These are phyloP conservation scores for Dichotomopilus funicola DNA, from an alignment of 2,329 filamentous ascomycete species.

Conservation along the genomic window DNA sequence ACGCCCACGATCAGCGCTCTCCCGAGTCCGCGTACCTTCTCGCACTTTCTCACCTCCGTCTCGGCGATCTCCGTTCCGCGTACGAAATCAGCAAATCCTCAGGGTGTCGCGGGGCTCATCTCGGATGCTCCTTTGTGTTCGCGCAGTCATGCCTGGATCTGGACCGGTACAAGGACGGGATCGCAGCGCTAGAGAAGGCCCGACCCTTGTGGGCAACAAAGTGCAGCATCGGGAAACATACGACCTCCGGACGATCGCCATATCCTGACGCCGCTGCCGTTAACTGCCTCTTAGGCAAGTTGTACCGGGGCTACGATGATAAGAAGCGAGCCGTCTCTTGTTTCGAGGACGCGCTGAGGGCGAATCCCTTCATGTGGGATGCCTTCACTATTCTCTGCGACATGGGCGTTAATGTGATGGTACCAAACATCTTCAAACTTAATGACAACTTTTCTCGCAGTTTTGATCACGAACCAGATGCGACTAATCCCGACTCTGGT, in stretches of 20 bases:
- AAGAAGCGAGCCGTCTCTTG: conserved; percentile 77
- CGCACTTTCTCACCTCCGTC: conserved; percentile 74
- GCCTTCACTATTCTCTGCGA: conserved; percentile 86
- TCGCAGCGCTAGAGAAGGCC: conserved; percentile 75
- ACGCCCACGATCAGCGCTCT: conserved; percentile 75
- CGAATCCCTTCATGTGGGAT: conserved; percentile 98
- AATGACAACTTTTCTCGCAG: conserved; percentile 48
- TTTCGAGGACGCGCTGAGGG: conserved; percentile 81
- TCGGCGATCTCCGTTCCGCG: conserved; percentile 77
- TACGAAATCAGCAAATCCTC: conserved; percentile 72
- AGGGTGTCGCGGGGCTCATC: conserved; percentile 63
- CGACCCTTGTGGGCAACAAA: conserved; percentile 68
- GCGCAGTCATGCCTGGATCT: conserved; percentile 80
- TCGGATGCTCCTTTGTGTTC: conserved; percentile 87
- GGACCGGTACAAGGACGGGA: conserved; percentile 73
- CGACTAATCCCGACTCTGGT: conserved; percentile 31
- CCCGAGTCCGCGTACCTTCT: conserved; percentile 77
- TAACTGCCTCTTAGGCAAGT: conserved; percentile 77
- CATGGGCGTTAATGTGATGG: conserved; percentile 71
- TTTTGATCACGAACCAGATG: conserved; percentile 36
- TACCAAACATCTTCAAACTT: conserved; percentile 79
- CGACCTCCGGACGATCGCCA: conserved; percentile 64
- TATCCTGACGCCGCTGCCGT: conserved; percentile 78
- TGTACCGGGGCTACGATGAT: conserved; percentile 76
- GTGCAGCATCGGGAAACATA: conserved; percentile 77